Conservation (phyloP, 2,329 filamentous ascomycete genomes). For the Falciphora oryzae region DNA sequence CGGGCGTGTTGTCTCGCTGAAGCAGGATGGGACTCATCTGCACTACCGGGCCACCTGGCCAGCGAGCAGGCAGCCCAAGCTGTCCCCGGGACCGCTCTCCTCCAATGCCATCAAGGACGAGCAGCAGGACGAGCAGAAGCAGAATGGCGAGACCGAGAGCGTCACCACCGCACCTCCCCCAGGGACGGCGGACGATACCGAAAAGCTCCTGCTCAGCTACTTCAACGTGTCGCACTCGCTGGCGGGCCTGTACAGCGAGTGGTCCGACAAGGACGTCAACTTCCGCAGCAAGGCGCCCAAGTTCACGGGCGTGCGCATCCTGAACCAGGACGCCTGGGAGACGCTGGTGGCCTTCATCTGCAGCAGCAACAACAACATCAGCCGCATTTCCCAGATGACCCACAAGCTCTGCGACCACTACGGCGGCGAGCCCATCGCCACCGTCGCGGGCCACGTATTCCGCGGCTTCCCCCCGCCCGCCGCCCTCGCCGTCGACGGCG, state of each 20-base stretch:
- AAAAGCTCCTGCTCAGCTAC: constrained; percentile 72
- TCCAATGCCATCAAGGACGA: constrained; percentile 22
- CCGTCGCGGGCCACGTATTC: constrained; percentile 64
- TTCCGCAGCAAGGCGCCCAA: constrained; percentile 81
- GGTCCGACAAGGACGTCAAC: constrained; percentile 80
- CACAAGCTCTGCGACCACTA: constrained; percentile 87
- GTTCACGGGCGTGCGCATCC: constrained; percentile 86
- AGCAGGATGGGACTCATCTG: constrained; percentile 71
- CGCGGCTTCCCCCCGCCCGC: constrained; percentile 82
- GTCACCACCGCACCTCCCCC: background rate
- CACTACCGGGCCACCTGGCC: constrained; percentile 73
- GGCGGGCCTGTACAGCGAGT: constrained; percentile 71
- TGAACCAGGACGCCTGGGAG: constrained; percentile 96
- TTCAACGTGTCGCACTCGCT: constrained; percentile 81
- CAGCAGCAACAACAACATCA: constrained; percentile 98
- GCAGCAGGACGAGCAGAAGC: constrained; percentile 1
- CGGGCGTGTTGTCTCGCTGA: constrained; percentile 77
- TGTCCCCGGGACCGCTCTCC: constrained; percentile 31
- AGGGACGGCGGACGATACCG: constrained; percentile 54
- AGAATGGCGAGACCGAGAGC: background rate
- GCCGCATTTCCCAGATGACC: constrained; percentile 92
- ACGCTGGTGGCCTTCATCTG: constrained; percentile 92
- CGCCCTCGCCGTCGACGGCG: constrained; percentile 64
- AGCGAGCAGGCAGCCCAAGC: constrained; percentile 14
- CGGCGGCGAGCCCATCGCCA: constrained; percentile 55